Evolutionary conservation across 768 basidiomycete genomes (phyloP), one percentile per base, ranked within the genome.

Genomic region (Tricholoma matsutake): DNA sequence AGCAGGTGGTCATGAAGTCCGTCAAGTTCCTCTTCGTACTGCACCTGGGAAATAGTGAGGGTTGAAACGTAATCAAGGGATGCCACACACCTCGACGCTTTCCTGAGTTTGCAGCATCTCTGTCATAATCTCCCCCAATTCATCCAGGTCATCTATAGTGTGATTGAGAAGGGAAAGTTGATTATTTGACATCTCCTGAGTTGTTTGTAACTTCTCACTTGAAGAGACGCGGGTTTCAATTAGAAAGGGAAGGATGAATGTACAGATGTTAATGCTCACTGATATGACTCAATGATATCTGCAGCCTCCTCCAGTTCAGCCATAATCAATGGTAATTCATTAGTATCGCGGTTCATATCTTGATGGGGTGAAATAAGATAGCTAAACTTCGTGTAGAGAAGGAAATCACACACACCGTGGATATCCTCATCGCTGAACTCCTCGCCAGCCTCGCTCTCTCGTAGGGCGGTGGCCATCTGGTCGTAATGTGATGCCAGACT

Each of bases 261-360:
- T 43, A 35, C 16, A 56, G 14, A 56, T 11, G 22, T 5, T 41
- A 43, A 25, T 20, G 73, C 87, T 65, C 70, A 92, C 91, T 86
- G 79, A 49, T 81, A 76, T 6, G 70, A 71, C 51, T 86, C 78
- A 57, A 92, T 85, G 6, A 77, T 70, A n/a, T 66, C 65, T 10
- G 82, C 76, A 61, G 80, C 78, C 37, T 83, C 83, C 64, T 92
- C 87, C 41, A 94, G 70, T 64, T 94, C 92, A 2, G 76, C 69
- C 75, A 94, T 84, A 56, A 94, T 91, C 4, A 80, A 76, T 3
- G 88, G 88, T 6, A 94, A 76, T 68, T 92, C 91, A 9, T 88
- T 83, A 1, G 89, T 90, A 69, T 94, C 92, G 41, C 90, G 80
- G 64, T 87, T 84, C 87, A 94, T 92, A 29, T 85, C 92, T 92